Base-by-base conservation (phyloP, 2,329 filamentous ascomycete genomes). In the Emmonsiellopsis sp. region DNA sequence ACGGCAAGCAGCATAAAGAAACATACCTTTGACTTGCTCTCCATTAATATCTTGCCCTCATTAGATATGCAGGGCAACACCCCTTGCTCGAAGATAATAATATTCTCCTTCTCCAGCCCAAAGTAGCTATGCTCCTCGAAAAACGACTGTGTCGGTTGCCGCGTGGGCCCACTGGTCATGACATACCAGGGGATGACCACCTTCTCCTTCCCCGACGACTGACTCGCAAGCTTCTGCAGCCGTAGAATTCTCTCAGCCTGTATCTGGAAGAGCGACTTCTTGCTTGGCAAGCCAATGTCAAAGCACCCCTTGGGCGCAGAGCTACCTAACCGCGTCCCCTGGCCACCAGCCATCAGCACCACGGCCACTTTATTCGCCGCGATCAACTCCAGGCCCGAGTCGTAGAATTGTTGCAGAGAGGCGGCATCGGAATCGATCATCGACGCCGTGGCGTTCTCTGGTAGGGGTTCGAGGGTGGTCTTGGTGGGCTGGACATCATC, bases 251-350 rank as follows among this genome's bases (percentile, higher is more conserved):
- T 81, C 81, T 98, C 91, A 44, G 87, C 93, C 74, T 98, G 93
- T 62, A 98, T 87, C 77, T 97, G 91, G 80, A 98, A 98, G 56
- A 98, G 81, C 13, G 90, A 90, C 78, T 98, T 98, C 68, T 86
- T 75, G 61, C 89, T 95, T 34, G 92, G 89, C 54, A 98, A 81
- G 14, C 90, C 90, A 70, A 98, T 97, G 68, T 98, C 86, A 74
- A 88, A 98, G 80, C 92, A 97, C 54, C 93, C 93, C 78, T 98
- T 98, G 61, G 93, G 93, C 14, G 86, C 92, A 54, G 90, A 93
- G 77, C 90, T 96, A 61, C 93, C 93, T 58, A 98, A 76, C 57
- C 93, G 83, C 57, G 93, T 98, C 59, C 93, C 93, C 75, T 98
- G 93, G 36, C 93, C 93, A 67, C 93, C 93, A 55, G 93, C 93